Base-by-base conservation (phyloP, 495 filamentous ascomycete genomes). In the Penicillium simplicissimum region DNA sequence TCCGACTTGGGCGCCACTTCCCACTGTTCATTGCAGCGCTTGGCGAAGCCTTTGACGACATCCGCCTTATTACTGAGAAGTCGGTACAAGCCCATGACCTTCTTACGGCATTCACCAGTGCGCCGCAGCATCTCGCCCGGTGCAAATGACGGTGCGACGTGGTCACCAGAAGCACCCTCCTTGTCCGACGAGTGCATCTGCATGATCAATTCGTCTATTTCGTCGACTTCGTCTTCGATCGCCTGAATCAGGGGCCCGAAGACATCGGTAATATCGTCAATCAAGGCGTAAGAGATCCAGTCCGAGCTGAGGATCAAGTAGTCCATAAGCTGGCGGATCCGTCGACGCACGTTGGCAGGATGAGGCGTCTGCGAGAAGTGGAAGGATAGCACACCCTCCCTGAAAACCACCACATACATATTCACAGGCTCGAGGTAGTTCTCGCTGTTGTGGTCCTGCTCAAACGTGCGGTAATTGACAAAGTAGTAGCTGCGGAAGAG, bases 31-130 rank as follows among this genome's bases (percentile, higher is more conserved):
- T 96, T 98, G 74, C 95, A 98, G 19, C 95, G 82, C 78, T 98
- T 98, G n/a, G 95, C 95, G 63, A 98, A 97, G 2, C 95, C 93
- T 79, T 97, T 97, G 77, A 98, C 97, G 28, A 98, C 95, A 67
- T 98, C 95, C 10, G 94, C 95, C 79, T 98, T 98, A 75, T 95
- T 97, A 65, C 95, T 95, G 21, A 98, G 81, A 47, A 98, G 81
- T 35, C 95, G 84, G 72, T 97, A 97, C 60, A 98, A 78, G 52
- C 86, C 86, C 95, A 98, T 98, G 63, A 97, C 95, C 72, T 91
- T 96, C 82, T 97, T 97, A 52, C 95, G 84, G 71, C 92, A 96
- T 70, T 96, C 92, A 36, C 95, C 95, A 4, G 97, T 90, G 3
- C 90, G 88, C 19, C 90, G 85, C 38, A 97, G 84, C 91, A 97